Conservation (phyloP, 441 rosid genomes). For the Gossypium lobatum region DNA sequence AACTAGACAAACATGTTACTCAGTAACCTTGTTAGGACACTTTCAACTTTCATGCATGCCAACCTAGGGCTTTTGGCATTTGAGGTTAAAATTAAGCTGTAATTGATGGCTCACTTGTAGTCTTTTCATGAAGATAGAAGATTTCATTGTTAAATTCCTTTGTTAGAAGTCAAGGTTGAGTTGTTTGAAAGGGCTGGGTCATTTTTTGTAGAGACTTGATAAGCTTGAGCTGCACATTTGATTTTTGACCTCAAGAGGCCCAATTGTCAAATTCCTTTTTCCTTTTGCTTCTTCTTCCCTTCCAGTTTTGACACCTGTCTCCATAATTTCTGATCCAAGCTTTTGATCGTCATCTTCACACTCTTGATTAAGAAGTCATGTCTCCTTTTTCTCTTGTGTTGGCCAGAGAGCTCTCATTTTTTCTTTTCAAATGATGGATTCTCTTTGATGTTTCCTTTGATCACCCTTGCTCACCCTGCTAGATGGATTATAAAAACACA, state of each 20-base stretch:
- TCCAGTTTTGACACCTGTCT: neutral
- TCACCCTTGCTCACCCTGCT: neutral
- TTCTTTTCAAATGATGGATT: neutral
- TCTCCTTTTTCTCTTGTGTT: neutral
- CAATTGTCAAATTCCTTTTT: neutral
- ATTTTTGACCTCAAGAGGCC: neutral
- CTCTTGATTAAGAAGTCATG: neutral
- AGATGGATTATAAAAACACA: neutral
- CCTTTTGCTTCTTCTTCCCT: neutral
- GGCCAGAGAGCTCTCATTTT: neutral
- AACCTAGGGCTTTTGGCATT: neutral
- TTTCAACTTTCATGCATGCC: neutral
- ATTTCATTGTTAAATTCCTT: neutral
- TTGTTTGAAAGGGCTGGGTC: neutral
- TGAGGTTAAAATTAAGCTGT: neutral
- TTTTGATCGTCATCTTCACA: slow-evolving; percentile 1
- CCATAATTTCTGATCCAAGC: neutral
- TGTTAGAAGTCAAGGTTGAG: neutral
- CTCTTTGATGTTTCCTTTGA: neutral
- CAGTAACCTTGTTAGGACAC: neutral
- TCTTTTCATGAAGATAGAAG: slow-evolving; percentile 5
- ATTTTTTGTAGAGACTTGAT: neutral
- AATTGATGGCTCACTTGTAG: neutral
- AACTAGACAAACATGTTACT: neutral
- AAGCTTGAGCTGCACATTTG: neutral